These are phyloP conservation scores for Leishmania turanica DNA, from an alignment of 208 protist species.

Conservation along the genomic window DNA sequence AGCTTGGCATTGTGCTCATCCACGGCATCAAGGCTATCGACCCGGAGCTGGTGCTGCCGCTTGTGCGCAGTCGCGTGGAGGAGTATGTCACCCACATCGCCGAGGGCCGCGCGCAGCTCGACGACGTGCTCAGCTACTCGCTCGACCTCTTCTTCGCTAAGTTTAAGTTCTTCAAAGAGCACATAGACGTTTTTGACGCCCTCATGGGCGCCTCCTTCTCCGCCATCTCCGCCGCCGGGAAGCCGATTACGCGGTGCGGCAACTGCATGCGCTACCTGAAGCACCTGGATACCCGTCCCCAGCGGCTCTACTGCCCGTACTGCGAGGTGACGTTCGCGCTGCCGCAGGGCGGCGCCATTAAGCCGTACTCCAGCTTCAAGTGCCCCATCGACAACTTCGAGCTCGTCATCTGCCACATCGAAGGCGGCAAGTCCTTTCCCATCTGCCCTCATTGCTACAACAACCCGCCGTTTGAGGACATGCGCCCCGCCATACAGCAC, in stretches of 20 bases:
- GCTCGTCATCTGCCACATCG: slow-evolving; percentile 90
- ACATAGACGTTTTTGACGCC: slow-evolving; percentile 93
- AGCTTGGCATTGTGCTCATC: slow-evolving; percentile 93
- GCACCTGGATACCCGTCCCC: slow-evolving; percentile 79
- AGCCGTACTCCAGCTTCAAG: slow-evolving; percentile 81
- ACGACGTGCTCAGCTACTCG: slow-evolving; percentile 82
- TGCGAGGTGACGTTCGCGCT: slow-evolving; percentile 94
- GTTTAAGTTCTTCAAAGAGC: slow-evolving; percentile 91
- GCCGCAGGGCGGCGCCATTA: slow-evolving; percentile 87
- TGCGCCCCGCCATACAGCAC: slow-evolving; percentile 10
- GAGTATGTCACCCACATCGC: slow-evolving; percentile 94
- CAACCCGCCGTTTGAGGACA: slow-evolving; percentile 92
- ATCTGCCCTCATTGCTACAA: slow-evolving; percentile 96
- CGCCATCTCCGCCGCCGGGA: slow-evolving; percentile 71
- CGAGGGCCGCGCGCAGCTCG: slow-evolving; percentile 79
- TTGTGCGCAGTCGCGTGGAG: slow-evolving; percentile 93
- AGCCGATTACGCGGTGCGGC: slow-evolving; percentile 90
- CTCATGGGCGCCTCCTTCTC: slow-evolving; percentile 96
- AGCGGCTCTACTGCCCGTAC: slow-evolving; percentile 93
- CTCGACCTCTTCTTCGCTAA: slow-evolving; percentile 89
- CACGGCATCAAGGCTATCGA: slow-evolving; percentile 95
- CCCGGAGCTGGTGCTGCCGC: slow-evolving; percentile 92
- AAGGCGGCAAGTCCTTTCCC: slow-evolving; percentile 88
- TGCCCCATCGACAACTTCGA: slow-evolving; percentile 95
- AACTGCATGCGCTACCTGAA: slow-evolving; percentile 94